These are phyloP conservation scores for Aspergillus indologenus DNA, from an alignment of 495 filamentous ascomycete species.

Conservation along the genomic window DNA sequence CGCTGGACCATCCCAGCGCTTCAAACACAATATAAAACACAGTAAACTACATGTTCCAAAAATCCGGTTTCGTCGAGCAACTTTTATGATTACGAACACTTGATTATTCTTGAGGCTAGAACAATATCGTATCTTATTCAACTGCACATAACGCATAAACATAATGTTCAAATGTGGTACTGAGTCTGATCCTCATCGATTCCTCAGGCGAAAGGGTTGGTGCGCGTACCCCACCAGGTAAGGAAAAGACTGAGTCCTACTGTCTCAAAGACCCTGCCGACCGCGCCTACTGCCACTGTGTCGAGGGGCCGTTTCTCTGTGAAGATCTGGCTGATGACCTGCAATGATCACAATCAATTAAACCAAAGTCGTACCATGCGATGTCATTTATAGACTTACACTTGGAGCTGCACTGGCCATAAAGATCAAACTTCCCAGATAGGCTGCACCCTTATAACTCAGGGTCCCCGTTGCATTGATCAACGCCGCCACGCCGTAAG, in stretches of 20 bases:
- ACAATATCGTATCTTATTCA: too few relatives aligned
- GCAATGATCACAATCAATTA: not conserved
- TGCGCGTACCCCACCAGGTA: slow-evolving; percentile 95
- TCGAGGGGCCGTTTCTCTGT: slow-evolving; percentile 89
- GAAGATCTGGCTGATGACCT: slow-evolving; percentile 84
- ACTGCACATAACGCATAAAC: not conserved
- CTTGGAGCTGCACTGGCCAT: slow-evolving; percentile 83
- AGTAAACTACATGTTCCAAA: too few relatives aligned
- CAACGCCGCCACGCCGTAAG: slow-evolving; percentile 91
- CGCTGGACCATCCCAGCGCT: too few relatives aligned
- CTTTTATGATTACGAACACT: too few relatives aligned
- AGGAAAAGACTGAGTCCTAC: slow-evolving; percentile 88
- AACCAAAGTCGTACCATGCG: not conserved
- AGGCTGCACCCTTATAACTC: slow-evolving; percentile 94
- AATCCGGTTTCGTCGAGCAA: too few relatives aligned
- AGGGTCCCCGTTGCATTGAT: slow-evolving; percentile 94
- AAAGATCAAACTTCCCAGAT: slow-evolving; percentile 88
- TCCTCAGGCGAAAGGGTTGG: slow-evolving; percentile 70
- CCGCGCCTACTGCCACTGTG: slow-evolving; percentile 77
- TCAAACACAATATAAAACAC: too few relatives aligned
- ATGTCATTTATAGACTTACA: slow-evolving; percentile 52
- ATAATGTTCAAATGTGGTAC: too few relatives aligned
- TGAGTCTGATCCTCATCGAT: not conserved
- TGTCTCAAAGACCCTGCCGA: slow-evolving; percentile 86
- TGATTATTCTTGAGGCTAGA: too few relatives aligned